These are phyloP conservation scores for Sphagnum contortum DNA, from an alignment of 225 moss, liverwort and hornwort genomes.

Conservation along the genomic window DNA sequence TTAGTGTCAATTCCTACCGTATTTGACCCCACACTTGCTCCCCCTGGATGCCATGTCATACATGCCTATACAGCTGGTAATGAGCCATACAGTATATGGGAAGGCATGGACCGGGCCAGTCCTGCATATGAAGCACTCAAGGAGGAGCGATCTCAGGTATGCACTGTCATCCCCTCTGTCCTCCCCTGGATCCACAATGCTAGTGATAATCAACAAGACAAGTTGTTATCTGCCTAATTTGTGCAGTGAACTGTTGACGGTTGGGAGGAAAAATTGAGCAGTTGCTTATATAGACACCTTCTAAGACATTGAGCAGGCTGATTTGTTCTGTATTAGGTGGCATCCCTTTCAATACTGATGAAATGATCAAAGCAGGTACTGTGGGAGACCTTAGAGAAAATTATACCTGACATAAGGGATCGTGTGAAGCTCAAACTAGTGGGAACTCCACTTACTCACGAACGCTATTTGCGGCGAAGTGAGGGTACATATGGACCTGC, in stretches of 20 bases:
- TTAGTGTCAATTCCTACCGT: constrained; percentile 64
- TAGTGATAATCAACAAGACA: no score
- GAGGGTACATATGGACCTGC: constrained; percentile 79
- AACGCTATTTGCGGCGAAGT: constrained; percentile 59
- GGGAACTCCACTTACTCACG: constrained; percentile 78
- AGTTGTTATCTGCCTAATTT: no score
- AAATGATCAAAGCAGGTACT: constrained; percentile 26
- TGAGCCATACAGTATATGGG: constrained; percentile 72
- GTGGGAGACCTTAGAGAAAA: constrained; percentile 63
- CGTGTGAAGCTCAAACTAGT: constrained; percentile 63
- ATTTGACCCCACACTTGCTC: constrained; percentile 67
- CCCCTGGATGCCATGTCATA: constrained; percentile 59
- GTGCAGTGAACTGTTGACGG: no score
- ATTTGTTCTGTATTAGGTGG: no score
- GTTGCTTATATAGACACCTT: no score
- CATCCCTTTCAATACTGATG: no score
- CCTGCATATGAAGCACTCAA: constrained; percentile 50
- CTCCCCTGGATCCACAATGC: neutral
- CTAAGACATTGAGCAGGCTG: no score
- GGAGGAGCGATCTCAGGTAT: constrained; percentile 76
- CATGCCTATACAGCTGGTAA: constrained; percentile 83
- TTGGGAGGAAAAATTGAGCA: no score
- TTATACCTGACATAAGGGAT: constrained; percentile 56
- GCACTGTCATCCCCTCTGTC: neutral
- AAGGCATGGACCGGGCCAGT: constrained; percentile 63